Conservation (phyloP, 441 rosid genomes). For the Erodium chrysanthum region DNA sequence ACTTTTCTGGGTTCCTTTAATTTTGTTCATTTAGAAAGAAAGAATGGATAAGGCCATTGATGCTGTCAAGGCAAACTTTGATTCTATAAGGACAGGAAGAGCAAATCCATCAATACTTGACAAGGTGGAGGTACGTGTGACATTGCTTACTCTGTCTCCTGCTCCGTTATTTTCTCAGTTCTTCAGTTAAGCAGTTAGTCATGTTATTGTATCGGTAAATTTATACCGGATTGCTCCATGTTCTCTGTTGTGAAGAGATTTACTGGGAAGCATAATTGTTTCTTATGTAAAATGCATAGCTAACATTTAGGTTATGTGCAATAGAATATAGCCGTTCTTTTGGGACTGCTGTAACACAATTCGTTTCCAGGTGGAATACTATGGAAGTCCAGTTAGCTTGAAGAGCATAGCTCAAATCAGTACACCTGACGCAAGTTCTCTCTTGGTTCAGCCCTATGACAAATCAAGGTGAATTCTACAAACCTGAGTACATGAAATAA, state of each 20-base stretch:
- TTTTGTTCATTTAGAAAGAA: conserved; percentile 34
- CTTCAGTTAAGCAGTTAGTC: not conserved
- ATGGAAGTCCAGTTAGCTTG: conserved; percentile 83
- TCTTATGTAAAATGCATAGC: not conserved
- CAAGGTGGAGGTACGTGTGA: conserved; percentile 56
- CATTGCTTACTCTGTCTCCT: not conserved
- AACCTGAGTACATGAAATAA: conserved; percentile 1
- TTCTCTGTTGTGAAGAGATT: not conserved
- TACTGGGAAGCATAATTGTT: too few relatives aligned
- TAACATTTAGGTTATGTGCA: not conserved
- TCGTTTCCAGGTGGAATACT: conserved; percentile 63
- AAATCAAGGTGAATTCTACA: conserved; percentile 57
- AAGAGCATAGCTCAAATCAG: conserved; percentile 88
- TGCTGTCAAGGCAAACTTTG: conserved; percentile 53
- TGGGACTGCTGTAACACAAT: conserved; percentile 11
- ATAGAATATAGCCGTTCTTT: not conserved
- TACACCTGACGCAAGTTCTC: conserved; percentile 78
- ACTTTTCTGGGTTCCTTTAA: not conserved
- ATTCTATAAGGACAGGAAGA: conserved; percentile 73
- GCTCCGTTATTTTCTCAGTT: not conserved
- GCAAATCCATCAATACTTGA: conserved; percentile 68
- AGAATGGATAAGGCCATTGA: conserved; percentile 89
- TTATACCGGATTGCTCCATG: not conserved
- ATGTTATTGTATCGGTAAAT: not conserved
- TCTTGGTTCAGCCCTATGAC: conserved; percentile 82